Evolutionary conservation across 257 asterid genomes (phyloP).

Genomic region (Solanum etuberosum): DNA sequence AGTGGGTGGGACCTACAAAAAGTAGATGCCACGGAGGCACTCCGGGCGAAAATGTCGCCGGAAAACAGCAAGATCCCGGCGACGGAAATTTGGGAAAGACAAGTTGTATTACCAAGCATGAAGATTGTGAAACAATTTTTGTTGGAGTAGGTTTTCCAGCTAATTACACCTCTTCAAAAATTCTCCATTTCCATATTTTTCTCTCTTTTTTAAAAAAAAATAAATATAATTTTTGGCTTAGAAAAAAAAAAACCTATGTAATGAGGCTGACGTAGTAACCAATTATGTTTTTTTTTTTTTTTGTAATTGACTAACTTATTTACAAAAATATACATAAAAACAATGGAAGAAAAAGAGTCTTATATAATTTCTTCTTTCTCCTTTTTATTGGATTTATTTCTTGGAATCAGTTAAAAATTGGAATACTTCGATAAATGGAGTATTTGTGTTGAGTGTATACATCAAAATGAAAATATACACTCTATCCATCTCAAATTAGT

Average conservation of each 20-base stretch:
- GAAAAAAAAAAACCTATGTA: no score
- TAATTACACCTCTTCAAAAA: conserved; percentile 27
- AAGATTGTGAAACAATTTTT: conserved; percentile 58
- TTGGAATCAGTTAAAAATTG: no score
- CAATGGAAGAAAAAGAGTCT: not conserved
- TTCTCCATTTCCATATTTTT: not conserved
- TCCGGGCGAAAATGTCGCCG: conserved; percentile 22
- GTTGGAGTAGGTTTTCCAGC: conserved; percentile 80
- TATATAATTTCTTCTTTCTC: not conserved
- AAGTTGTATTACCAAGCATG: conserved; percentile 53
- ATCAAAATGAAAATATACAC: no score
- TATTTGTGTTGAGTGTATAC: not conserved
- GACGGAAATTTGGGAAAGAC: conserved; percentile 45
- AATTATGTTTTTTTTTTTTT: no score
- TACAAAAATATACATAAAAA: no score
- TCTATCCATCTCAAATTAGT: no score
- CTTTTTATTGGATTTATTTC: not conserved
- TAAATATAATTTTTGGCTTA: no score
- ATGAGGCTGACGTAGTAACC: not conserved
- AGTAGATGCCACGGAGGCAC: conserved; percentile 50
- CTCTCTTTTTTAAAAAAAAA: not conserved
- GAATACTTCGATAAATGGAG: not conserved
- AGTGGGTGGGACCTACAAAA: conserved; percentile 52
- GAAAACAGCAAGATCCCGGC: not conserved
- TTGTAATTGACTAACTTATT: not conserved